These are phyloP conservation scores for Phanerodontia chrysosporium DNA, from an alignment of 768 basidiomycete species.

Conservation along the genomic window DNA sequence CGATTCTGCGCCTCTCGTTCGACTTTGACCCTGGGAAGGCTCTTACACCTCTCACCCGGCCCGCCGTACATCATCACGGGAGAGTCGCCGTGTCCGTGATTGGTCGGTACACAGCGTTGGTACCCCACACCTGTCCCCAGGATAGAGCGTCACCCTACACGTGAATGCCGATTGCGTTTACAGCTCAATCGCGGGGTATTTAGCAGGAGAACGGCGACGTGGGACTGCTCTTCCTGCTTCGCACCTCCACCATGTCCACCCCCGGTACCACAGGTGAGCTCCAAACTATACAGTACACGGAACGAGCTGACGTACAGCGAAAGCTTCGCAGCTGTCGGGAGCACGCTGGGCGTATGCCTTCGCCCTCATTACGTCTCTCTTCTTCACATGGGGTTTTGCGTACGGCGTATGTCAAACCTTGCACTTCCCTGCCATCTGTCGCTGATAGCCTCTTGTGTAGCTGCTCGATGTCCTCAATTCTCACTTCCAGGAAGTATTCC, in stretches of 20 bases:
- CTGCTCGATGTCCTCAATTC: constrained; percentile 66
- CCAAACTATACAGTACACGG: not conserved
- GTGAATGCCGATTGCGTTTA: not conserved
- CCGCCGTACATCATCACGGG: constrained; percentile 4
- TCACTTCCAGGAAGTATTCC: constrained; percentile 70
- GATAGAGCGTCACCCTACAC: not conserved
- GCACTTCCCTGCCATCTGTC: constrained; percentile 12
- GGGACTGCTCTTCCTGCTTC: not conserved
- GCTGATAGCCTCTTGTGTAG: constrained; percentile 31
- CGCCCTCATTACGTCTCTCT: constrained; percentile 65
- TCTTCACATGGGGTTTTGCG: constrained; percentile 76
- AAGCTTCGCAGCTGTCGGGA: constrained; percentile 41
- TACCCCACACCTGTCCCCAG: not conserved
- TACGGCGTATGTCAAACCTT: constrained; percentile 46
- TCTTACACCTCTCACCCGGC: not conserved
- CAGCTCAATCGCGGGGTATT: not conserved
- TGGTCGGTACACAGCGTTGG: constrained; percentile 4
- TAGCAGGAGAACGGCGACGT: not conserved
- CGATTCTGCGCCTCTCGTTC: not conserved
- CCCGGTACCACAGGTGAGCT: constrained; percentile 39
- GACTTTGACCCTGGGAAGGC: not conserved
- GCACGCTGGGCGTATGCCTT: constrained; percentile 55
- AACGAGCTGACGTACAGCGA: not conserved
- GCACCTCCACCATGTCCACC: constrained; percentile 28
- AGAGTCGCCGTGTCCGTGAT: not conserved